Percentiles rank a stretch among this genome's conserved stretches.
Evolutionary conservation across 1,284 basidiomycete species (phyloP).

Genomic region (Cutaneotrichosporon spelunceum): DNA sequence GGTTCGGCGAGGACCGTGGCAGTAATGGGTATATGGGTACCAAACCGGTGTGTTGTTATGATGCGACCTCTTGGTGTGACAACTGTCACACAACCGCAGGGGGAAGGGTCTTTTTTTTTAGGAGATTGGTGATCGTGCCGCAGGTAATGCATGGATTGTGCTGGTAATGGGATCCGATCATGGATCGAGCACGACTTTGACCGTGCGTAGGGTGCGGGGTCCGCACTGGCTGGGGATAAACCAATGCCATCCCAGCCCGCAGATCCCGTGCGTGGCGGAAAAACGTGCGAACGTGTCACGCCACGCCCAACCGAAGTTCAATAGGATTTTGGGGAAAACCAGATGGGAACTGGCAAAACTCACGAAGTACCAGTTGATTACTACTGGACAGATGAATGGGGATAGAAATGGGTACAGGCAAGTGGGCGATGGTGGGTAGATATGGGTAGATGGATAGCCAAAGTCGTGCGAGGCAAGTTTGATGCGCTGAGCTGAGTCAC

Average conservation of each 20-base stretch:
- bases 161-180: background rate
- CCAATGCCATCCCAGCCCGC: background rate
- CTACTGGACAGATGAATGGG: too few relatives aligned
- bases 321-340: too few relatives aligned
- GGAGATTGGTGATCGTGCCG: background rate
- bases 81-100: background rate
- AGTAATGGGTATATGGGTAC: background rate
- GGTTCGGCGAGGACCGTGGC: background rate
- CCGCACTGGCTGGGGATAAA: background rate
- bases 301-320: background rate
- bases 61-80: too few relatives aligned
- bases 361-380: background rate
- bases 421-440: background rate
- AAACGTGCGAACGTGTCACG: constrained; percentile 9
- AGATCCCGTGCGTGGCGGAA: background rate
- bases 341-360: background rate
- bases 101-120: background rate
- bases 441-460: too few relatives aligned
- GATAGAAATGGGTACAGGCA: background rate
- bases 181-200: background rate
- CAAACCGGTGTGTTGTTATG: background rate
- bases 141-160: background rate
- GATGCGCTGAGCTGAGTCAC: background rate
- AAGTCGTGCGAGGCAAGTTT: background rate
- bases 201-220: background rate